Percentiles rank a stretch among this genome's conserved stretches.
phyloP scores from a whole-genome alignment of 139 green algal species.

The Chlorella sp. region DNA sequence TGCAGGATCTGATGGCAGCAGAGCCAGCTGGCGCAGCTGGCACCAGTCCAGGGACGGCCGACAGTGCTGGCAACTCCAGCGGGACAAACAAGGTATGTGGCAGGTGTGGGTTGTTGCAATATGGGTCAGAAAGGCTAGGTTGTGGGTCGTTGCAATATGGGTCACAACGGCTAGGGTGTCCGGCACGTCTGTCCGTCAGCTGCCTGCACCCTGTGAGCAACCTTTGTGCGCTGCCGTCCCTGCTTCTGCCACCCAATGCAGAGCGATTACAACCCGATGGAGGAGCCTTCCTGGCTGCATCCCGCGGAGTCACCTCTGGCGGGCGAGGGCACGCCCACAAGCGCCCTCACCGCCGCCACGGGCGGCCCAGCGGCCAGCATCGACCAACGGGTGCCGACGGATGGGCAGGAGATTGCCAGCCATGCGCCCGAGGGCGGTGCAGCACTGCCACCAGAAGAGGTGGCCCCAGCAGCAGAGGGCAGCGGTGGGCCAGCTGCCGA shows the following conservation, averaged over 20 bases:
- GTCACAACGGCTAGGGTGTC: neutral
- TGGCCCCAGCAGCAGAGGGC: neutral
- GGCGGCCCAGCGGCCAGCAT: neutral
- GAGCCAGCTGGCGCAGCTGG: neutral
- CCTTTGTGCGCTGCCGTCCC: neutral
- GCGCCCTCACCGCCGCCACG: constrained; percentile 1
- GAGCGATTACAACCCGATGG: constrained; percentile 70
- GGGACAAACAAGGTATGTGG: constrained; percentile 4
- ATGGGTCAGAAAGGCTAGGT: neutral
- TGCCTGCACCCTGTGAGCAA: neutral
- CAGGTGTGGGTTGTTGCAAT: too few relatives aligned
- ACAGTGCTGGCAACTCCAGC: constrained; percentile 2
- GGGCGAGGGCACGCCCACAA: constrained; percentile 14
- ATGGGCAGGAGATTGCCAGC: constrained; percentile 6
- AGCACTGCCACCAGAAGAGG: neutral
- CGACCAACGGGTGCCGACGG: neutral
- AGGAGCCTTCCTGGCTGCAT: constrained; percentile 72
- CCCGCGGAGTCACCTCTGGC: constrained; percentile 14
- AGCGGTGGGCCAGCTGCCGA: too few relatives aligned
- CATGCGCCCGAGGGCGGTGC: neutral
- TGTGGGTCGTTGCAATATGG: too few relatives aligned
- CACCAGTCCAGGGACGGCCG: neutral
- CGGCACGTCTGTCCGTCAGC: neutral
- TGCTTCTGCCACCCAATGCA: neutral
- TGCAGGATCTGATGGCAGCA: constrained; percentile 14